phyloP scores from a whole-genome alignment of 208 protist genomes.

The Naegleria lovaniensis region DNA sequence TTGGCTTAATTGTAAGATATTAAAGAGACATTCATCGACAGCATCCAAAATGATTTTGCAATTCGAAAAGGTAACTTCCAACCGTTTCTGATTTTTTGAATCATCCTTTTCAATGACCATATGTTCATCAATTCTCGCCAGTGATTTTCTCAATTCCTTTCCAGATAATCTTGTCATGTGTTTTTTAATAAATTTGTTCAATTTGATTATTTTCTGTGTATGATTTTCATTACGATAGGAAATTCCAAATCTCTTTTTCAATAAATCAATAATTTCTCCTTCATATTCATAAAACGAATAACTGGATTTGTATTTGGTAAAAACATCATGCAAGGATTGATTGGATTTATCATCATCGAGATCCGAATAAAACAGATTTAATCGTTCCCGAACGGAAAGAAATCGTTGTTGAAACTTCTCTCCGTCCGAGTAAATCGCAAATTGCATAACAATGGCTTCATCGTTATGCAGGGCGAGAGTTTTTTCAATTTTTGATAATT shows the following conservation, averaged over 20 bases:
- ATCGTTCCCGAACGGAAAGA: neutral
- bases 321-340: neutral
- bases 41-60: neutral
- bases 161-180: neutral
- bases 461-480: neutral
- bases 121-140: neutral
- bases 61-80: neutral
- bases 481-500: neutral
- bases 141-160: neutral
- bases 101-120: neutral
- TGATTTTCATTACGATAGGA: neutral
- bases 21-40: neutral
- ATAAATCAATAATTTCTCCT: constrained; percentile 1
- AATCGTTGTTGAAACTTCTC: neutral
- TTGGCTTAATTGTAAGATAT: neutral
- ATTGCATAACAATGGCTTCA: neutral
- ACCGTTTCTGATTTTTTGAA: neutral
- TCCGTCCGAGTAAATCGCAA: neutral
- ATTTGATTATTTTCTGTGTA: neutral
- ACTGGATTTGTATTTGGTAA: neutral
- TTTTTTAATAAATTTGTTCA: neutral
- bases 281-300: neutral
- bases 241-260: neutral
- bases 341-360: neutral
- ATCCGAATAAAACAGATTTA: neutral